Evolutionary conservation across 768 basidiomycete species (phyloP).

Genomic region (Hortiboletus flavorubellus): DNA sequence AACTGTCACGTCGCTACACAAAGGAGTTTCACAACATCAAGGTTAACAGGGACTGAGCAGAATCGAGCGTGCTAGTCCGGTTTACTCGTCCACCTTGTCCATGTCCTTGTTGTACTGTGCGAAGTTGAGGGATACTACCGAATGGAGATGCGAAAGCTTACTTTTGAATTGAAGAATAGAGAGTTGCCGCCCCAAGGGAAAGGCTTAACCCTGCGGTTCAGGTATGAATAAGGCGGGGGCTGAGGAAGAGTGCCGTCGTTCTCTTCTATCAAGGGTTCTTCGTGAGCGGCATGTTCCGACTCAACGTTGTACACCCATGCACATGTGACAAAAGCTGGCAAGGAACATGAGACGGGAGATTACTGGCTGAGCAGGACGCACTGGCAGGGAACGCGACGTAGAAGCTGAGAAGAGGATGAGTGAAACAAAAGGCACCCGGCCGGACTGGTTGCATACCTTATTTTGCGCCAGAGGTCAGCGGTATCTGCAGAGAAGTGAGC

Average conservation of each 20-base stretch:
- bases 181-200: constrained; percentile 86
- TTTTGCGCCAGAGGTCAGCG: constrained; percentile 80
- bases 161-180: constrained; percentile 77
- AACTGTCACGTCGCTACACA: background rate
- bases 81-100: constrained; percentile 30
- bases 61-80: background rate
- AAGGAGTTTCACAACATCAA: background rate
- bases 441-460: constrained; percentile 52
- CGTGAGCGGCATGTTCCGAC: constrained; percentile 65
- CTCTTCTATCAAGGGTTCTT: constrained; percentile 66
- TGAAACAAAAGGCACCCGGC: background rate
- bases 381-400: constrained; percentile 75
- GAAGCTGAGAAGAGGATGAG: constrained; percentile 43
- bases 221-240: constrained; percentile 67
- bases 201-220: constrained; percentile 74
- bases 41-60: background rate
- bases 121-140: constrained; percentile 1
- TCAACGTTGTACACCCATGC: constrained; percentile 53
- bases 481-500: constrained; percentile 48
- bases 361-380: constrained; percentile 37
- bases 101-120: constrained; percentile 66
- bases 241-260: constrained; percentile 72
- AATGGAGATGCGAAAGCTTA: constrained; percentile 32
- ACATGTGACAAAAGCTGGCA: constrained; percentile 22
- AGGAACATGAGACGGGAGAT: constrained; percentile 10